Evolutionary conservation across 1,139 yeast genomes (phyloP).

Genomic region (Pneumocystis oryctolagi): DNA sequence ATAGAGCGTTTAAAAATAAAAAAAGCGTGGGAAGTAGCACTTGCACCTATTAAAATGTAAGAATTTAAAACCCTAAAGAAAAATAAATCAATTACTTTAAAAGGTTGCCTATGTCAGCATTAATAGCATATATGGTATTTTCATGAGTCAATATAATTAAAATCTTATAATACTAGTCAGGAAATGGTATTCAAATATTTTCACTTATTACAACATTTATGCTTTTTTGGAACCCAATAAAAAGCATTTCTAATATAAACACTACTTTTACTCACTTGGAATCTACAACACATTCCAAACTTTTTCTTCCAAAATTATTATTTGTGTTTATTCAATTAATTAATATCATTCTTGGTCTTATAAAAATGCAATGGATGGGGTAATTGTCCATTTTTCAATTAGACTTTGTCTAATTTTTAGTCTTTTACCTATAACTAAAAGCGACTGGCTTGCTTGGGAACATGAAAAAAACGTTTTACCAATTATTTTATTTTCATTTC

Average conservation of each 20-base stretch:
- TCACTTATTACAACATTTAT: slow-evolving; percentile 83
- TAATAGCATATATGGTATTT: slow-evolving; percentile 60
- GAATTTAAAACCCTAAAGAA: neutral
- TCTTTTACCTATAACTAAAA: slow-evolving; percentile 64
- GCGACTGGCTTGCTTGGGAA: slow-evolving; percentile 93
- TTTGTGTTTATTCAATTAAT: slow-evolving; percentile 47
- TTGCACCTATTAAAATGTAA: slow-evolving; percentile 59
- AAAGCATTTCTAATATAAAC: slow-evolving; percentile 49
- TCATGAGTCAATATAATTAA: neutral
- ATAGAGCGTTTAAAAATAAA: neutral
- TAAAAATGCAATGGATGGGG: slow-evolving; percentile 81
- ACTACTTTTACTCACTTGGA: slow-evolving; percentile 27
- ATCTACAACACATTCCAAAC: slow-evolving; percentile 26
- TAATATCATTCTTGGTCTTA: slow-evolving; percentile 60
- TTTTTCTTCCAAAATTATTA: slow-evolving; percentile 35
- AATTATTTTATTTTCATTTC: neutral
- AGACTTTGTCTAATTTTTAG: neutral
- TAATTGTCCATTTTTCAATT: neutral
- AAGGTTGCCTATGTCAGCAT: slow-evolving; percentile 61
- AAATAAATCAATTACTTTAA: neutral
- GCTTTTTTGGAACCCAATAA: slow-evolving; percentile 62
- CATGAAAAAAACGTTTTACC: slow-evolving; percentile 1
- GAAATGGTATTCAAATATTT: slow-evolving; percentile 75
- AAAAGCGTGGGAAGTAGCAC: slow-evolving; percentile 79
- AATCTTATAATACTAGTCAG: slow-evolving; percentile 34